phyloP scores from a whole-genome alignment of 768 basidiomycete species.

The Hygrophoropsis aurantiaca region DNA sequence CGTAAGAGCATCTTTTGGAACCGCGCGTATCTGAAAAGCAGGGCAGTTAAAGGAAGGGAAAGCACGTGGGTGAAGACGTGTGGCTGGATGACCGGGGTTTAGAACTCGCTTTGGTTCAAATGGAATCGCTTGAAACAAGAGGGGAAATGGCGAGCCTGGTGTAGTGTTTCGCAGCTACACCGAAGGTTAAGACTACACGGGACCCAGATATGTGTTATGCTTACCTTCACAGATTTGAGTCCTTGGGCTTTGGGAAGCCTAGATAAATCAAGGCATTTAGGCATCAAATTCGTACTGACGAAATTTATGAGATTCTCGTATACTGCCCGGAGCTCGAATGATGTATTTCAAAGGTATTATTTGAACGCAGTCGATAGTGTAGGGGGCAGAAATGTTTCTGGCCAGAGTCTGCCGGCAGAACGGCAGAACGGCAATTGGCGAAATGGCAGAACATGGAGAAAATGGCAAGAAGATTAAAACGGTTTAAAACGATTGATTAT shows the following conservation, averaged over 20 bases:
- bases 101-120: constrained; percentile 10
- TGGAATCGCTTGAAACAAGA: constrained; percentile 3
- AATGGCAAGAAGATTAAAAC: too few species aligned
- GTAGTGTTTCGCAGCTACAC: constrained; percentile 4
- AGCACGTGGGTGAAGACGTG: constrained; percentile 7
- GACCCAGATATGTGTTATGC: background rate
- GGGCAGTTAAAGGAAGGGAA: constrained; percentile 18
- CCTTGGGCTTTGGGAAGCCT: constrained; percentile 11
- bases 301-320: background rate
- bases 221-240: constrained; percentile 3
- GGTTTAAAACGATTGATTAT: too few species aligned
- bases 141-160: constrained; percentile 13
- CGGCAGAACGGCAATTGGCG: too few species aligned
- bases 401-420: background rate
- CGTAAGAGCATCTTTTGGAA: constrained; percentile 20
- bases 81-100: constrained; percentile 20
- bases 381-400: background rate
- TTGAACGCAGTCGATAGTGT: background rate
- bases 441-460: too few species aligned
- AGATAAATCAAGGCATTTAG: constrained; percentile 11
- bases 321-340: background rate
- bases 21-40: constrained; percentile 20
- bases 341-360: background rate
- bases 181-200: too few species aligned
- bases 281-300: constrained; percentile 4